Evolutionary conservation across 2,329 filamentous ascomycete species (phyloP).

Genomic region (Trichoderma breve): DNA sequence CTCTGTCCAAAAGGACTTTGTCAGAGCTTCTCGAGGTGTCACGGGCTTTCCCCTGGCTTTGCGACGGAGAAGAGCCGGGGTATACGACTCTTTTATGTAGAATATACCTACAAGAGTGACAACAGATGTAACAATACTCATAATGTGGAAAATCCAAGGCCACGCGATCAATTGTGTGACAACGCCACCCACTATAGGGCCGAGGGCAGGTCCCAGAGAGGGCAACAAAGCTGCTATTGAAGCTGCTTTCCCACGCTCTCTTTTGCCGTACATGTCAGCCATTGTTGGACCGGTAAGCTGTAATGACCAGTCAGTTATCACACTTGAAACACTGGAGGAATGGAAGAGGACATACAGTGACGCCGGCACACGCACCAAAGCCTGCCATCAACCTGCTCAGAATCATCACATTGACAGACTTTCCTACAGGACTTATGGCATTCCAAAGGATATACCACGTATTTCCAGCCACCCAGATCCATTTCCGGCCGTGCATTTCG

Average conservation of each 20-base stretch:
- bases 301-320: neutral
- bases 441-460: constrained; percentile 39
- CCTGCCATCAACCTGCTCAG: constrained; percentile 27
- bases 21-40: neutral
- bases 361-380: neutral
- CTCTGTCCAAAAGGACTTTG: neutral
- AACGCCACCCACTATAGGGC: constrained; percentile 65
- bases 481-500: constrained; percentile 36
- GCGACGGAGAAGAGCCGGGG: neutral
- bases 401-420: constrained; percentile 33
- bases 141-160: constrained; percentile 69
- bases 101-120: neutral
- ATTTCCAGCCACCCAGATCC: constrained; percentile 35
- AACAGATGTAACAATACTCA: constrained; percentile 30
- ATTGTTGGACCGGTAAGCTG: constrained; percentile 36
- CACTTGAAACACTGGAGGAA: accelerated
- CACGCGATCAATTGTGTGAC: constrained; percentile 62
- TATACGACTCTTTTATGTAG: neutral
- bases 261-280: constrained; percentile 36
- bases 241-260: constrained; percentile 38
- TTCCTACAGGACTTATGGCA: constrained; percentile 33
- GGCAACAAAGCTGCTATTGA: constrained; percentile 32
- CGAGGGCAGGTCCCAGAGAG: constrained; percentile 61
- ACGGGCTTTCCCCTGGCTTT: neutral
- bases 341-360: neutral